Percentiles rank a stretch among this genome's conserved stretches.
Conservation (phyloP, 108 stramenopile species). For the Conticribra weissflogii region DNA sequence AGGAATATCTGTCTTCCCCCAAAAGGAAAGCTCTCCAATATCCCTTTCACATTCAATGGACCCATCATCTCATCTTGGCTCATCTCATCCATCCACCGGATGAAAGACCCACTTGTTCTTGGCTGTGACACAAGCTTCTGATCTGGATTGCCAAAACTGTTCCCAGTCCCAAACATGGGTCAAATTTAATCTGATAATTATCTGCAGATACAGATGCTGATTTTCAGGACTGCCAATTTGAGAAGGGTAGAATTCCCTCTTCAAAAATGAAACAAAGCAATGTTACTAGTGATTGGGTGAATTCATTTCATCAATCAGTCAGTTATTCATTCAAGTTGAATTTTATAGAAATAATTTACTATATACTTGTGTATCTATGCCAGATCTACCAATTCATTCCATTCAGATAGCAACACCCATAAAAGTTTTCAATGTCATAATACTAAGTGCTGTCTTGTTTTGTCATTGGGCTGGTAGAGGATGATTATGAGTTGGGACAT, state of each 20-base stretch:
- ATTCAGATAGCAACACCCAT: too few relatives aligned
- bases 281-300: neutral
- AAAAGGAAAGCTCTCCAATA: too few relatives aligned
- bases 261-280: too few relatives aligned
- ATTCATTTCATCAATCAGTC: neutral
- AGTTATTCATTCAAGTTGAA: neutral
- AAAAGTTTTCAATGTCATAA: too few relatives aligned
- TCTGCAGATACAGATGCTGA: slow-evolving; percentile 20
- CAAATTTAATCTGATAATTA: slow-evolving; percentile 14
- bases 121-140: slow-evolving; percentile 18
- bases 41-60: too few relatives aligned
- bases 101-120: slow-evolving; percentile 20
- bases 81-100: too few relatives aligned
- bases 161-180: slow-evolving; percentile 26
- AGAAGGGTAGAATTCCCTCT: slow-evolving; percentile 24
- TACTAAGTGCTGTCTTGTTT: too few relatives aligned
- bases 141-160: slow-evolving; percentile 10
- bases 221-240: slow-evolving; percentile 19
- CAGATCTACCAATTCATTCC: neutral
- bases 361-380: too few relatives aligned
- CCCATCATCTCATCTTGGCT: too few relatives aligned
- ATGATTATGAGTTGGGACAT: slow-evolving; percentile 81
- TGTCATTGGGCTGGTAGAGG: slow-evolving; percentile 78
- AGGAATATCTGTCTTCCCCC: too few relatives aligned
- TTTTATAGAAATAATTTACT: too few relatives aligned